Evolutionary conservation across 2,329 filamentous ascomycete species (phyloP), one percentile per base, ranked within the genome.

Genomic region (Zasmidium citrigriseum): DNA sequence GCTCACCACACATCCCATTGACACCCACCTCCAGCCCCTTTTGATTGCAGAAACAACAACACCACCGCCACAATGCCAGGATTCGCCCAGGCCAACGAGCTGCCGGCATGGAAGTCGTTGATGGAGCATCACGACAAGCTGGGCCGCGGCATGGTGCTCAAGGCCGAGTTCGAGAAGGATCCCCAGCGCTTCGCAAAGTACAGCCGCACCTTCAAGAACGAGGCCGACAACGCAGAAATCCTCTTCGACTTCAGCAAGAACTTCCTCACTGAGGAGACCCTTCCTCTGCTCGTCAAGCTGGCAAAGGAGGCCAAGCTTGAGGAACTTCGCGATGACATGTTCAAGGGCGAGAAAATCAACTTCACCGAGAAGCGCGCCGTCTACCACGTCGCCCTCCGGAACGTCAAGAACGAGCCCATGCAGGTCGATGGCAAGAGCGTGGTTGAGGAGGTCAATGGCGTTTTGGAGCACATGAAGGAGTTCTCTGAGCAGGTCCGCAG

Each of bases 221-320:
- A 84, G 54, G 88, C 89, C 67, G 90, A 96, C 72, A 84, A 83
- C 71, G 88, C 86, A 68, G 91, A 97, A 66, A 95, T 96, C 71
- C 86, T 99, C 64, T 99, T 98, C 78, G 95, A 99, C 79, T 99
- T 96, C 81, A 95, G 89, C 82, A 99, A 99, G 87, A 99, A 99
- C 86, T 93, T 99, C 78, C 77, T 98, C 70, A 95, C 89, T 62
- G 90, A 96, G 68, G 93, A 98, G 79, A 98, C 93, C 3, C 82
- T 98, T 52, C 83, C 89, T 65, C 84, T 96, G 51, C 85, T 99
- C 54, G 83, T 96, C 70, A 88, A 96, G 81, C 87, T 99, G 24
- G 95, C 95, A 64, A 88, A 93, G 78, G 90, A 98, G 80, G 92
- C 93, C 65, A 88, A 89, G 67, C 78, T 99, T 41, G 93, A 96